Conservation (phyloP, 2,329 filamentous ascomycete genomes). For the Ceratocystis cacaofunesta region DNA sequence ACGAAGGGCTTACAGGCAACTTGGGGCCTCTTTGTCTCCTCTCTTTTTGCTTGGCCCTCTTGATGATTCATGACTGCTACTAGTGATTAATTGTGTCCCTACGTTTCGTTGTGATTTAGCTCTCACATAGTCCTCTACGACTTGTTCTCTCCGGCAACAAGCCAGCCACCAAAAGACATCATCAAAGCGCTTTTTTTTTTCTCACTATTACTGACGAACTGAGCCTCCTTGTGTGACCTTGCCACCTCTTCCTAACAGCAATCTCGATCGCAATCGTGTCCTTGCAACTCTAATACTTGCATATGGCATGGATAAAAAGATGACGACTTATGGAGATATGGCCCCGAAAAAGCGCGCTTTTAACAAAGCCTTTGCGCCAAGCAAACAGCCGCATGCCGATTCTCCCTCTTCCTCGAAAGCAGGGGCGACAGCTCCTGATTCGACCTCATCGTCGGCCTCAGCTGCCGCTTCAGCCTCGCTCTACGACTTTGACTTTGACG, state of each 20-base stretch:
- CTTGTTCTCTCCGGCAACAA: background rate
- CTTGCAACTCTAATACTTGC: background rate
- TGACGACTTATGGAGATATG: constrained; percentile 17
- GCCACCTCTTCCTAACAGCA: background rate
- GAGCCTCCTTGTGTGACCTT: background rate
- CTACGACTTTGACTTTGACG: constrained; percentile 16
- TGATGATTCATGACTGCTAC: no score
- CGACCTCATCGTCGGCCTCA: constrained; percentile 7
- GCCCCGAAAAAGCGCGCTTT: constrained; percentile 17
- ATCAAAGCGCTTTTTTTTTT: background rate
- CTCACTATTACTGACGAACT: background rate
- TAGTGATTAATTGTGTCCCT: no score
- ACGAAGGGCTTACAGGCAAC: background rate
- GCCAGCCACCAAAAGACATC: background rate
- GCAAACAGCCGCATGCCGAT: constrained; percentile 7
- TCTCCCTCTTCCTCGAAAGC: constrained; percentile 3
- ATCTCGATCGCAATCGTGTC: background rate
- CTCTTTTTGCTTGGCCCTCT: background rate
- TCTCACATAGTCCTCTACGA: no score
- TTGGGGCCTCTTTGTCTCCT: background rate
- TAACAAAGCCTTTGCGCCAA: constrained; percentile 15
- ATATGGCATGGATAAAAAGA: background rate
- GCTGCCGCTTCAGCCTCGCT: constrained; percentile 12
- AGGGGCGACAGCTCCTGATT: background rate
- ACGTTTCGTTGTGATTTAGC: no score